Conservation (phyloP, 148 eudicot species). For the Rhododendron williamsianum region DNA sequence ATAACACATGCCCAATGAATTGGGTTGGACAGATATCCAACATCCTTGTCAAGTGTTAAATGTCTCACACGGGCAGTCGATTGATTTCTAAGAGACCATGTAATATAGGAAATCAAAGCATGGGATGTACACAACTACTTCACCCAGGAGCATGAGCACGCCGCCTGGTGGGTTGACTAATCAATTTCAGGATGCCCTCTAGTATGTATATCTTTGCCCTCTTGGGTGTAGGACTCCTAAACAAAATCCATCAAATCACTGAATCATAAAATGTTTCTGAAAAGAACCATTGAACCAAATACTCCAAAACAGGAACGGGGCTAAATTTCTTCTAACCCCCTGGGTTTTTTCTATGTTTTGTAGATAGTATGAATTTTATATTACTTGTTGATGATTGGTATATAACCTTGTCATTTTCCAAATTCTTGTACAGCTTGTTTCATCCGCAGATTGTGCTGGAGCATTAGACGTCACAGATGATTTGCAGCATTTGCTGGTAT, state of each 20-base stretch:
- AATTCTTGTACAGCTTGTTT: constrained; percentile 59
- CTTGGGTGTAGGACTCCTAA: neutral
- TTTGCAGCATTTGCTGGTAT: constrained; percentile 89
- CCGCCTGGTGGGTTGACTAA: neutral
- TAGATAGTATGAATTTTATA: neutral
- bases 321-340: neutral
- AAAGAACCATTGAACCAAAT: neutral
- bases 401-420: constrained; percentile 11
- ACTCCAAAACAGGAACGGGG: neutral
- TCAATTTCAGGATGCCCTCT: neutral
- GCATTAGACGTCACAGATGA: constrained; percentile 94
- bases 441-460: constrained; percentile 97
- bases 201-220: neutral
- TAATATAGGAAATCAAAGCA: neutral
- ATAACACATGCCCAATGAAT: neutral
- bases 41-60: neutral
- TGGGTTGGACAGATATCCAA: neutral
- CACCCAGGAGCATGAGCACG: neutral
- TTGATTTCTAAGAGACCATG: neutral
- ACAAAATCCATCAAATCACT: neutral
- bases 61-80: neutral
- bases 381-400: neutral
- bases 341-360: neutral
- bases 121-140: neutral
- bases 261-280: neutral